A percentile compares a stretch with the other conserved stretches of the same genome.
These are phyloP conservation scores for Zygnema circumcarinatum DNA, from an alignment of 139 green algal species.

Conservation along the genomic window DNA sequence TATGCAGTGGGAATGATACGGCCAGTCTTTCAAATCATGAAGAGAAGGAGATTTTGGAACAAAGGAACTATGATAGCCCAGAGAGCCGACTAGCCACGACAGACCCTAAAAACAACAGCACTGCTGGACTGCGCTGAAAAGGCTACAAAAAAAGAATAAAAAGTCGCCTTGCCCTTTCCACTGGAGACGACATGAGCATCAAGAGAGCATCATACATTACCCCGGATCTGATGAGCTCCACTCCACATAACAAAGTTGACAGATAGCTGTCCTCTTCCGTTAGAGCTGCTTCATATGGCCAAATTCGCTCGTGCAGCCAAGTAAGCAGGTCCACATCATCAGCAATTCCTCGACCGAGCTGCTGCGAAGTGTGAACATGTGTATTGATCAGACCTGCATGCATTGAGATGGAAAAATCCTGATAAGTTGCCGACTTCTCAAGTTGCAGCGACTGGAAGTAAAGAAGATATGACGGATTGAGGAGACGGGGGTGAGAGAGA, in stretches of 20 bases:
- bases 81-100: too few species aligned
- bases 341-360: background rate
- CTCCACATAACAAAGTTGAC: slow-evolving; percentile 9
- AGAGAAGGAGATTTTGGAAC: too few species aligned
- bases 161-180: too few species aligned
- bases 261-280: slow-evolving; percentile 20
- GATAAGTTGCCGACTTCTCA: background rate
- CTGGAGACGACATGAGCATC: too few species aligned
- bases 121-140: too few species aligned
- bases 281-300: slow-evolving; percentile 16
- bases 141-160: too few species aligned
- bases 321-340: slow-evolving; percentile 23
- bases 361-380: slow-evolving; percentile 14
- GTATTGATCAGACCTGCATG: slow-evolving; percentile 27
- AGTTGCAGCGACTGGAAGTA: background rate
- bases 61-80: too few species aligned
- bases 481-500: background rate
- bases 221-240: slow-evolving; percentile 15
- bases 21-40: too few species aligned
- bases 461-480: background rate
- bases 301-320: slow-evolving; percentile 27
- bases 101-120: too few species aligned
- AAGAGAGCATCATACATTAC: background rate
- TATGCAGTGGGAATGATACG: too few species aligned
- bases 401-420: background rate